Evolutionary conservation across 2,329 filamentous ascomycete species (phyloP).

Genomic region (Fusarium kyushuense): DNA sequence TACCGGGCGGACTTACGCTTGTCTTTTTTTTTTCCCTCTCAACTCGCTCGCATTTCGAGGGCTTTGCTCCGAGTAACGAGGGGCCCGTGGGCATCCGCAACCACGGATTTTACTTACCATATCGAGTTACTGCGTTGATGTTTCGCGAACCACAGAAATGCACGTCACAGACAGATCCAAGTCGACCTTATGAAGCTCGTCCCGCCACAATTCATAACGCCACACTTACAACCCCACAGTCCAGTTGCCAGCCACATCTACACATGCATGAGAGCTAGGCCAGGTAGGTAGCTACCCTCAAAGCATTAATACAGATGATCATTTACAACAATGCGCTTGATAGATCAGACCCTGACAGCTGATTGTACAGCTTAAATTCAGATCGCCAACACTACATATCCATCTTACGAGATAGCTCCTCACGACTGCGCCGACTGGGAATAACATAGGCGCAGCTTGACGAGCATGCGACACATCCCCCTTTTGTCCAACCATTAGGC

Average conservation of each 20-base stretch:
- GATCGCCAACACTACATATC: background rate
- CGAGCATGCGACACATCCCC: slow-evolving; percentile 37
- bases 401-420: background rate
- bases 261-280: slow-evolving; percentile 9
- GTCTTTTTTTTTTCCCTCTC: slow-evolving; percentile 18
- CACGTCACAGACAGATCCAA: slow-evolving; percentile 28
- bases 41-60: slow-evolving; percentile 11
- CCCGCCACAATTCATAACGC: background rate
- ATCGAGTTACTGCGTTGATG: background rate
- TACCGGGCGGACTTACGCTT: slow-evolving; percentile 48
- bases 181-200: background rate
- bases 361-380: background rate
- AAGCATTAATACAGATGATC: slow-evolving; percentile 20
- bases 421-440: slow-evolving; percentile 9
- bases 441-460: slow-evolving; percentile 12
- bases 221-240: slow-evolving; percentile 14
- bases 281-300: background rate
- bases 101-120: slow-evolving; percentile 11
- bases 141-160: slow-evolving; percentile 13
- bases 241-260: slow-evolving; percentile 3
- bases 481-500: slow-evolving; percentile 34
- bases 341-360: slow-evolving; percentile 3
- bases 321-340: slow-evolving; percentile 7
- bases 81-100: slow-evolving; percentile 36
- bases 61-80: slow-evolving; percentile 34